Base-by-base conservation (phyloP, 176 grass and related monocot species). In the Cocos nucifera region DNA sequence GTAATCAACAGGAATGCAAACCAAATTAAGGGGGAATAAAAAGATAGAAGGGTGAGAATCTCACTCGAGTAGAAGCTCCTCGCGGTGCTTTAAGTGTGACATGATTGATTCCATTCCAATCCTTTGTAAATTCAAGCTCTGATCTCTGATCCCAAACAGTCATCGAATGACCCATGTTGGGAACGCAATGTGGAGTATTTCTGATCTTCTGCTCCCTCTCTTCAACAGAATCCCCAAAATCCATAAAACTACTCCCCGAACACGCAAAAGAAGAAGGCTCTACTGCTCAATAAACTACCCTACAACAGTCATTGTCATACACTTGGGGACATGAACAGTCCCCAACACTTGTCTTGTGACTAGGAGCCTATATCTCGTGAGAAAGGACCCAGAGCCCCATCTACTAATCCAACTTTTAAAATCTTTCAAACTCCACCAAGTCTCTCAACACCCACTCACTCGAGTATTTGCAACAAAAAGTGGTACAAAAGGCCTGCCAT, bases 11-110 rank as follows among this genome's bases (percentile, higher is more conserved):
- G 0, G 54, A 67, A 54, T 15, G 8, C 19, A 32, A 17, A 4
- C 22, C 48, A 26, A 54, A 54, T 24, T 27, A 4, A n/a, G 19
- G n/a, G 1, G 19, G n/a, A 53, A 22, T 10, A 54, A 18, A 54
- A 2, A 63, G 55, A 9, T 44, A 2, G 35, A 44, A 44, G 2
- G 17, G 60, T 17, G 10, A 51, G 17, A 55, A 65, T 69, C 71
- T 82, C 78, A 96, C 91, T 79, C 80, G 81, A 59, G 84, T 83
- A 64, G 78, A 85, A 77, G 80, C 83, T 23, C 91, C 91, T 23
- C 44, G 62, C 16, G 80, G 78, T 73, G 82, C 82, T 71, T 74
- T 73, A 78, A 96, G 91, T 53, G 87, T 57, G 17, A 84, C 80
- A 30, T 89, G 82, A 48, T 61, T 63, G 58, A 83, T 67, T 28